Conservation (phyloP, 768 basidiomycete species). For the Sporobolomyces phaffii region DNA sequence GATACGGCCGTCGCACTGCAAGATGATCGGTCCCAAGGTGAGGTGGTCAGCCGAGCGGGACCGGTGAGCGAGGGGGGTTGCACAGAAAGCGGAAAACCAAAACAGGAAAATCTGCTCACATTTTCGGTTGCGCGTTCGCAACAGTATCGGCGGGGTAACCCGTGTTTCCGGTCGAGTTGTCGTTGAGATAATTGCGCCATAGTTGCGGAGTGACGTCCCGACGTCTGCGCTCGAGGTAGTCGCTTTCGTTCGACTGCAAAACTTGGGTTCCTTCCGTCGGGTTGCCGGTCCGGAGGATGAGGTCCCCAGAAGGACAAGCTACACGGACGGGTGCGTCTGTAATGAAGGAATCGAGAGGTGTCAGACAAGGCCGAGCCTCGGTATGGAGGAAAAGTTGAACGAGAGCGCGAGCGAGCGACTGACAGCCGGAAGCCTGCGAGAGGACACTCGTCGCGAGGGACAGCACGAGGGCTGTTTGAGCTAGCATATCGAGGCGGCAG, state of each 20-base stretch:
- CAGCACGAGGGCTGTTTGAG: not conserved
- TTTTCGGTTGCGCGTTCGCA: not conserved
- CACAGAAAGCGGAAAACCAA: too few species aligned
- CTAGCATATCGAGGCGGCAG: not conserved
- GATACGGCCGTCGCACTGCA: constrained; percentile 61
- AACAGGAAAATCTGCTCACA: too few species aligned
- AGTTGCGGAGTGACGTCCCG: constrained; percentile 50
- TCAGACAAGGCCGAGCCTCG: not conserved
- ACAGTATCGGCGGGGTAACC: constrained; percentile 8
- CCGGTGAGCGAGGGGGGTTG: too few species aligned
- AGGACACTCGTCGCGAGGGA: not conserved
- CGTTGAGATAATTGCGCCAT: constrained; percentile 60
- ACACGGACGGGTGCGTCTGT: constrained; percentile 20
- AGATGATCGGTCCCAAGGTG: constrained; percentile 18
- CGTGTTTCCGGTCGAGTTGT: constrained; percentile 49
- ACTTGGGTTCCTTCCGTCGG: constrained; percentile 48
- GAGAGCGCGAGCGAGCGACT: not conserved
- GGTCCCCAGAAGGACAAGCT: constrained; percentile 1
- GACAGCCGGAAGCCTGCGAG: constrained; percentile 7
- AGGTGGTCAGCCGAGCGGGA: too few species aligned
- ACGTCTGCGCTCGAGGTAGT: constrained; percentile 53
- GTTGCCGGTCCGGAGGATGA: constrained; percentile 9
- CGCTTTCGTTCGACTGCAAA: constrained; percentile 53
- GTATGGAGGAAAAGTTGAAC: not conserved
- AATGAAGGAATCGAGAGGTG: not conserved